Percentiles rank a stretch among this genome's conserved stretches.
phyloP scores from a whole-genome alignment of 1,284 basidiomycete genomes.

The Porphyrellus sp. region DNA sequence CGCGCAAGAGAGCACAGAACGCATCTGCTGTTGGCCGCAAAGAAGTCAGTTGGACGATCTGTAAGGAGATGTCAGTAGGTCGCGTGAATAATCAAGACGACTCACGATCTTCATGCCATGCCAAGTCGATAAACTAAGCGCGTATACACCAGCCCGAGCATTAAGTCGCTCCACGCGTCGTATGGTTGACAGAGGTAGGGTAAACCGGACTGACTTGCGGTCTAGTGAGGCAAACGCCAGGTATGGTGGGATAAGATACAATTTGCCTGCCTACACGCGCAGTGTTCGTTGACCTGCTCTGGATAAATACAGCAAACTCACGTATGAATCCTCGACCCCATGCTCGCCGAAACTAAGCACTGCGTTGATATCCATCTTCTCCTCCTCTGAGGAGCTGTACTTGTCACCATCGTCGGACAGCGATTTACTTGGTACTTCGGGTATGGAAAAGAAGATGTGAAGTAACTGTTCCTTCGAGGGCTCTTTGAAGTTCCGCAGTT shows the following conservation, averaged over 20 bases:
- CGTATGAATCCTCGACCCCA: constrained; percentile 88
- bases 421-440: constrained; percentile 34
- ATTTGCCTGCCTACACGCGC: constrained; percentile 73
- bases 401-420: constrained; percentile 24
- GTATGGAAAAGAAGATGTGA: constrained; percentile 82
- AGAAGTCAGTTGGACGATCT: constrained; percentile 95
- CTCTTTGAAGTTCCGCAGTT: constrained; percentile 87
- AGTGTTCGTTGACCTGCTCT: background rate
- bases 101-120: constrained; percentile 92
- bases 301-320: constrained; percentile 45
- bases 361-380: constrained; percentile 88
- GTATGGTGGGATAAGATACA: constrained; percentile 88
- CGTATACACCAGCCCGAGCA: constrained; percentile 91
- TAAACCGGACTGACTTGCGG: constrained; percentile 88
- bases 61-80: constrained; percentile 9
- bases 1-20: constrained; percentile 88
- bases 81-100: constrained; percentile 17
- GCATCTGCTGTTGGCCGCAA: constrained; percentile 93
- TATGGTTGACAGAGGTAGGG: constrained; percentile 89
- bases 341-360: constrained; percentile 78
- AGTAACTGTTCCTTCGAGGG: constrained; percentile 82
- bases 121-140: constrained; percentile 92
- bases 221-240: constrained; percentile 91
- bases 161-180: constrained; percentile 93
- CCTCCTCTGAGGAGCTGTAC: constrained; percentile 39